A percentile compares a stretch with the other conserved stretches of the same genome.
Conservation (phyloP, 371 early-diverging fungal genomes). For the Apophysomyces ossiformis region DNA sequence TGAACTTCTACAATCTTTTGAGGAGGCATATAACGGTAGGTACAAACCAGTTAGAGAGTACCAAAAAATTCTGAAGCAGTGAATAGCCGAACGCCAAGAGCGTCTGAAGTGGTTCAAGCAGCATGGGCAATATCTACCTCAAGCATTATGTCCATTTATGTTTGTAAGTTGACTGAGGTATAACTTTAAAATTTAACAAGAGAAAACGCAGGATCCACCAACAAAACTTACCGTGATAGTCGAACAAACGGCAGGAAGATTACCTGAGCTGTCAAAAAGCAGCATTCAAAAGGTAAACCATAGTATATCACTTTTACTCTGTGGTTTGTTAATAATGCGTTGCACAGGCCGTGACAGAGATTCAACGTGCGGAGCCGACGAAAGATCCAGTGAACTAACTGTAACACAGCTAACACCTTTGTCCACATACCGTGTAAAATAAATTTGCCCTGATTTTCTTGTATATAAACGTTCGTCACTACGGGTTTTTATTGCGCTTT, state of each 20-base stretch:
- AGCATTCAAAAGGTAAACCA: slow-evolving; percentile 39
- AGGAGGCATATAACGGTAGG: slow-evolving; percentile 39
- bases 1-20: slow-evolving; percentile 33
- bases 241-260: slow-evolving; percentile 21
- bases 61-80: not conserved
- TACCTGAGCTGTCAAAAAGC: slow-evolving; percentile 41
- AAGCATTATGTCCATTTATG: slow-evolving; percentile 50
- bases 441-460: too few relatives aligned
- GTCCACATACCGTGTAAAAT: too few relatives aligned
- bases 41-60: not conserved
- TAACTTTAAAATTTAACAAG: not conserved
- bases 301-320: not conserved
- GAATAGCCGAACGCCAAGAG: slow-evolving; percentile 45
- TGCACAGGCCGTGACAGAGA: slow-evolving; percentile 23
- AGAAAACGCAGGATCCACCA: slow-evolving; percentile 27
- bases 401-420: too few relatives aligned
- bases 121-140: slow-evolving; percentile 52
- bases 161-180: slow-evolving; percentile 25
- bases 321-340: not conserved
- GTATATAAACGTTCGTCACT: too few relatives aligned
- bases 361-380: slow-evolving; percentile 14
- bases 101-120: slow-evolving; percentile 43
- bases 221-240: slow-evolving; percentile 26
- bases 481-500: too few relatives aligned
- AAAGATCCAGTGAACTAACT: not conserved